Conservation (phyloP, 805 yeast genomes). For the Diddensiella caesifluorescens region DNA sequence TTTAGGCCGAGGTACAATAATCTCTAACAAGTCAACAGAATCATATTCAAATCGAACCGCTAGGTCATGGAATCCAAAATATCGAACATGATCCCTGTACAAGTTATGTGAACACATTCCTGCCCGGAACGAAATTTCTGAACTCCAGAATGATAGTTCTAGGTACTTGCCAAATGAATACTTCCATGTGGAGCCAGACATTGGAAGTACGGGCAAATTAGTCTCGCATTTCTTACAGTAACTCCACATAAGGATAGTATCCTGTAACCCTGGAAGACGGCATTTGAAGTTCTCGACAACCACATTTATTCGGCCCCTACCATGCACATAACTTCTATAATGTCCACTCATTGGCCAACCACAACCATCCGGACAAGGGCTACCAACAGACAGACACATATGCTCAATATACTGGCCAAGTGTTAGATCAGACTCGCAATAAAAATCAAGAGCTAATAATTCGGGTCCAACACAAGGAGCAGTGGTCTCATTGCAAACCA, state of each 20-base stretch:
- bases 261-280: slow-evolving; percentile 52
- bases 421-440: slow-evolving; percentile 85
- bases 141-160: slow-evolving; percentile 78
- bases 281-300: slow-evolving; percentile 58
- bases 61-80: slow-evolving; percentile 73
- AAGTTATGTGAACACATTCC: slow-evolving; percentile 77
- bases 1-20: slow-evolving; percentile 69
- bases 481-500: slow-evolving; percentile 75
- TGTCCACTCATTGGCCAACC: slow-evolving; percentile 67
- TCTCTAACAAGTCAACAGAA: slow-evolving; percentile 67
- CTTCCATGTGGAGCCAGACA: slow-evolving; percentile 85
- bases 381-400: slow-evolving; percentile 59
- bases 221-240: slow-evolving; percentile 74
- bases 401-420: slow-evolving; percentile 86
- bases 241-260: slow-evolving; percentile 85
- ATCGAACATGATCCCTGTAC: slow-evolving; percentile 74
- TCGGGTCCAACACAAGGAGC: slow-evolving; percentile 94
- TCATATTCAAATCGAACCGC: slow-evolving; percentile 78
- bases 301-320: slow-evolving; percentile 74
- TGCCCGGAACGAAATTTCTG: slow-evolving; percentile 48
- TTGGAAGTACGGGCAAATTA: slow-evolving; percentile 68
- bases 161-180: slow-evolving; percentile 90
- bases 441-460: slow-evolving; percentile 74
- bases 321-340: slow-evolving; percentile 83
- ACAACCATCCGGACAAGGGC: slow-evolving; percentile 76